These are phyloP conservation scores for Fusarium staphyleae DNA, from an alignment of 2,329 filamentous ascomycete genomes.

Conservation along the genomic window DNA sequence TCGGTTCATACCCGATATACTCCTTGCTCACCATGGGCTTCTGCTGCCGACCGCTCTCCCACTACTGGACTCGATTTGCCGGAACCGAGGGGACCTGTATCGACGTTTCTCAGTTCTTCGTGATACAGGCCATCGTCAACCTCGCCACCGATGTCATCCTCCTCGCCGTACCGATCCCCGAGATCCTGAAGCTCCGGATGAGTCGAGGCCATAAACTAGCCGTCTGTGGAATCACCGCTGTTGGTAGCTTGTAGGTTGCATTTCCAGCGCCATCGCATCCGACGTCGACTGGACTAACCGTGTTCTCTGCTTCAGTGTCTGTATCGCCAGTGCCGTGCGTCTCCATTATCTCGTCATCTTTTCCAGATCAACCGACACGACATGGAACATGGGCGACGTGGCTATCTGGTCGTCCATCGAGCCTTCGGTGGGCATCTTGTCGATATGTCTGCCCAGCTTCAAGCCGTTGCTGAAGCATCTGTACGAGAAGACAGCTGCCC, in stretches of 20 bases:
- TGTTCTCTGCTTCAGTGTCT: not conserved
- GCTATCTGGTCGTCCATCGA: not conserved
- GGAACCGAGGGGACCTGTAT: conserved; percentile 20
- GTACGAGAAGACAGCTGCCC: not conserved
- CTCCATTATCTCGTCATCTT: not conserved
- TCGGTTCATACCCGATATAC: not conserved
- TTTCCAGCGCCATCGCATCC: not conserved
- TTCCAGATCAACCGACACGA: not conserved
- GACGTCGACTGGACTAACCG: not conserved
- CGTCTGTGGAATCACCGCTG: not conserved
- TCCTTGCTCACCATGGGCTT: conserved; percentile 7
- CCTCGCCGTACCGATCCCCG: conserved; percentile 15
- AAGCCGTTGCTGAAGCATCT: not conserved
- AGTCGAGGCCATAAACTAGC: not conserved
- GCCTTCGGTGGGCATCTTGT: not conserved
- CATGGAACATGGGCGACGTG: not conserved
- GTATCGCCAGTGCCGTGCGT: not conserved
- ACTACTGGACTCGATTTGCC: conserved; percentile 20
- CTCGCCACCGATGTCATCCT: conserved; percentile 21
- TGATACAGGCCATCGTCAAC: conserved; percentile 24
- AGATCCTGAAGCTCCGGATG: conserved; percentile 15
- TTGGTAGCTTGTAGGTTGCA: not conserved
- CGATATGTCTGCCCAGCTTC: not conserved
- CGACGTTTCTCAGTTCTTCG: conserved; percentile 16
- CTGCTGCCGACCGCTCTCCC: conserved; percentile 13